Base-by-base conservation (phyloP, 768 basidiomycete species). In the Termitomyces sp. region DNA sequence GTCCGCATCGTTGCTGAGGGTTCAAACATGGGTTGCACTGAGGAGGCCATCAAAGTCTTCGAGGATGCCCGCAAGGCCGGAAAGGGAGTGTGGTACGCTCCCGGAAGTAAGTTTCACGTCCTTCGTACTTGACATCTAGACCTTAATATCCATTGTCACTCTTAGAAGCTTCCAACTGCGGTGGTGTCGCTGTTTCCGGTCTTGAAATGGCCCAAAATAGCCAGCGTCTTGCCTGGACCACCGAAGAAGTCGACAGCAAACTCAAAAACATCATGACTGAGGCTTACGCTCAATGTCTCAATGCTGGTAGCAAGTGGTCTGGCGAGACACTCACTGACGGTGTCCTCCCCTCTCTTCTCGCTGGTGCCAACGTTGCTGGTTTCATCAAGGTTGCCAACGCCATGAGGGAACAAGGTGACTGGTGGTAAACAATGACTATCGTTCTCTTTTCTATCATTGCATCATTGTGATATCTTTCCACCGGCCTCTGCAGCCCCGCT, bases 191-290 rank as follows among this genome's bases (percentile, higher is more conserved):
- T 46, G 87, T 89, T 29, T 89, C 86, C 9, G 87, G 87, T 65
- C 83, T 91, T 64, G 89, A 90, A 77, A 89, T 90, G 88, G 85
- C 86, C 2, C 88, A 90, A 76, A 90, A 91, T 79, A 87, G 85
- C 68, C 81, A 84, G 69, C 77, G 85, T 42, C 80, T 86, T 50
- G 77, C 80, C 48, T 90, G 88, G 88, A 74, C 83, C 3, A 76
- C 79, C 58, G 74, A 78, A 61, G 84, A 86, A 65, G 88, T 91
- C 54, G 89, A 91, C 72, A 71, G 68, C 20, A 88, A 87, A 77
- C 77, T 91, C 59, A 85, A 86, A 73, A 75, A 75, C 57, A 90
- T 90, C 76, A 91, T 91, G 89, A 71, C 79, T 38, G 81, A 83
- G 62, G 84, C 83, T 73, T 91, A 82, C 75, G 62, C 79, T 60